These are phyloP conservation scores for Rhinocladiella similis DNA, from an alignment of 2,329 filamentous ascomycete genomes.

Conservation along the genomic window DNA sequence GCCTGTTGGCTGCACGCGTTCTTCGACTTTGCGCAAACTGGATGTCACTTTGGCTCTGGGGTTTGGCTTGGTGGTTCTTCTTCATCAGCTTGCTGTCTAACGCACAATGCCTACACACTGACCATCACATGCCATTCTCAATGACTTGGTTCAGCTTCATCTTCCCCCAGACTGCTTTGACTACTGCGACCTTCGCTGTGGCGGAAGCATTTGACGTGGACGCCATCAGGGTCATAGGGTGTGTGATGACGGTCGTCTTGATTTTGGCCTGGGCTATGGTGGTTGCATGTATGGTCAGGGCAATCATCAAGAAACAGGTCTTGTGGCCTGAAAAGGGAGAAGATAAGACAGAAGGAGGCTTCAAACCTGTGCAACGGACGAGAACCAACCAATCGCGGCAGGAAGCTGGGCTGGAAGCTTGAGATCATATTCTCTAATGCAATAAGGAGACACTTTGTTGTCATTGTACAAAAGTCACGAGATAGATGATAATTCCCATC, in stretches of 20 bases:
- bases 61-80: constrained; percentile 81
- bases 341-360: constrained; percentile 60
- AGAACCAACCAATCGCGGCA: neutral
- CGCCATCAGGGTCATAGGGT: constrained; percentile 66
- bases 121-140: constrained; percentile 65
- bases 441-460: too few species aligned
- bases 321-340: constrained; percentile 74
- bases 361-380: constrained; percentile 30
- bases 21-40: constrained; percentile 60
- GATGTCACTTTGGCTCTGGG: constrained; percentile 77
- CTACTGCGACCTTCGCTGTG: constrained; percentile 71
- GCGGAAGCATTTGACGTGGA: constrained; percentile 60
- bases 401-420: neutral
- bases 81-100: constrained; percentile 69
- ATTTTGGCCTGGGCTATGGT: constrained; percentile 69
- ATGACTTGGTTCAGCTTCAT: constrained; percentile 87
- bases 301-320: constrained; percentile 66
- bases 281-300: constrained; percentile 68
- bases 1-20: constrained; percentile 54
- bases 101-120: constrained; percentile 16
- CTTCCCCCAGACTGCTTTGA: constrained; percentile 75
- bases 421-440: too few species aligned
- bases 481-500: too few species aligned
- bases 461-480: too few species aligned
- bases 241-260: constrained; percentile 65